These are phyloP conservation scores for Lactarius evosmus DNA, from an alignment of 768 basidiomycete genomes.

Conservation along the genomic window DNA sequence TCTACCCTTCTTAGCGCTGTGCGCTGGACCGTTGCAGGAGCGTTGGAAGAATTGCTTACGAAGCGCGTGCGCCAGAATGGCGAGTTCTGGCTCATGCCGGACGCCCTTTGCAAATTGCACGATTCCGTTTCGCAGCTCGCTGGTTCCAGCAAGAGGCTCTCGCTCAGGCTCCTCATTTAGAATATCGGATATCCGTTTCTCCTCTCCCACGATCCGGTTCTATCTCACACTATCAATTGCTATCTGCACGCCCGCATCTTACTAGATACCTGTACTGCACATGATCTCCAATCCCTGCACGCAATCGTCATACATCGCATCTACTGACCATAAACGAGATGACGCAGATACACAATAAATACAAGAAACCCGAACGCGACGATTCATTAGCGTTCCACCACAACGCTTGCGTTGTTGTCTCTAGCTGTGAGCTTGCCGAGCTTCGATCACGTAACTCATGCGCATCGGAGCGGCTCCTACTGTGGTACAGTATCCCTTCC, in stretches of 20 bases:
- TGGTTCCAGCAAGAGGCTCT: background rate
- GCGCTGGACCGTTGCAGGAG: conserved; percentile 11
- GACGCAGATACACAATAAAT: no score
- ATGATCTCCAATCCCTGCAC: background rate
- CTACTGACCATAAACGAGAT: no score
- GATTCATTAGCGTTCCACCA: background rate
- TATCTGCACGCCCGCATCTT: background rate
- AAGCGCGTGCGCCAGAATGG: background rate
- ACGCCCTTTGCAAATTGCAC: conserved; percentile 1
- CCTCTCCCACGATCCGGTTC: background rate
- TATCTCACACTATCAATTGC: background rate
- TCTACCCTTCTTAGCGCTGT: conserved; percentile 13
- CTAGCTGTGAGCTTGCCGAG: background rate
- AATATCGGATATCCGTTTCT: background rate
- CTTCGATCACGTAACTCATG: background rate
- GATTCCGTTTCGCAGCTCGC: conserved; percentile 1
- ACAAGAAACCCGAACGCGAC: background rate
- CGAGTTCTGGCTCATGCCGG: background rate
- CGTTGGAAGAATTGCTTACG: background rate
- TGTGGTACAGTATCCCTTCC: background rate
- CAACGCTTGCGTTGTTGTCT: no score
- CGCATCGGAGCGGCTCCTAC: background rate
- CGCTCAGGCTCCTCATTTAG: conserved; percentile 2
- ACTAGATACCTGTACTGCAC: background rate
- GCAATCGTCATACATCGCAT: background rate